These are phyloP conservation scores for Climacium dendroides DNA, from an alignment of 225 moss, liverwort and hornwort genomes.

Conservation along the genomic window DNA sequence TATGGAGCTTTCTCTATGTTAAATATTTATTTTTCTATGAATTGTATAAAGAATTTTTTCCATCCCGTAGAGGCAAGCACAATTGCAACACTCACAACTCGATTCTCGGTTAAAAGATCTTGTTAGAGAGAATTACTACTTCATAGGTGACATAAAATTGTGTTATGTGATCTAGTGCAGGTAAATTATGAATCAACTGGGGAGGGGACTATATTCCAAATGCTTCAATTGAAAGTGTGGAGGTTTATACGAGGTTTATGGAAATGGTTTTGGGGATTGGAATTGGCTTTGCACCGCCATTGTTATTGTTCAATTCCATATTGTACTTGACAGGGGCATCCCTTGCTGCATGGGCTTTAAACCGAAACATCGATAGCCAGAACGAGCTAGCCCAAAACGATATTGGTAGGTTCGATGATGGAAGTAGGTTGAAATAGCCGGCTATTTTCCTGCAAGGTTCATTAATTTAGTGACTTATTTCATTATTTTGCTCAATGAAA, in stretches of 20 bases:
- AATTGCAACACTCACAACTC: no score
- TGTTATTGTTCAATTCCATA: constrained; percentile 14
- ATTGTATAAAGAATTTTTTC: not conserved
- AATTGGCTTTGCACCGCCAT: not conserved
- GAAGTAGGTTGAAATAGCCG: not conserved
- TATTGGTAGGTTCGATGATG: not conserved
- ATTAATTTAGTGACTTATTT: not conserved
- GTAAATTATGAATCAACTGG: not conserved
- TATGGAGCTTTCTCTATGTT: not conserved
- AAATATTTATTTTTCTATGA: not conserved
- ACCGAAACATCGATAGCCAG: constrained; percentile 17
- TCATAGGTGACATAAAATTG: not conserved
- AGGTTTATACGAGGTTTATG: not conserved
- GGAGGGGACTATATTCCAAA: not conserved
- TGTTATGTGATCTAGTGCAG: not conserved
- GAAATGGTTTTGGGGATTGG: constrained; percentile 16
- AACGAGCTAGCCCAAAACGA: not conserved
- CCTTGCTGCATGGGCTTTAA: constrained; percentile 19
- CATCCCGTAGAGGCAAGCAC: no score
- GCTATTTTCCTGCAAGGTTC: not conserved
- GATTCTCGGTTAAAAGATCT: not conserved
- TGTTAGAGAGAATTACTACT: not conserved
- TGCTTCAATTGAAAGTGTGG: not conserved
- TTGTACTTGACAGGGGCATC: constrained; percentile 7
- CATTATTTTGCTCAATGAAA: not conserved